phyloP scores from a whole-genome alignment of 148 eudicot genomes.

The Pharnaceum exiguum region DNA sequence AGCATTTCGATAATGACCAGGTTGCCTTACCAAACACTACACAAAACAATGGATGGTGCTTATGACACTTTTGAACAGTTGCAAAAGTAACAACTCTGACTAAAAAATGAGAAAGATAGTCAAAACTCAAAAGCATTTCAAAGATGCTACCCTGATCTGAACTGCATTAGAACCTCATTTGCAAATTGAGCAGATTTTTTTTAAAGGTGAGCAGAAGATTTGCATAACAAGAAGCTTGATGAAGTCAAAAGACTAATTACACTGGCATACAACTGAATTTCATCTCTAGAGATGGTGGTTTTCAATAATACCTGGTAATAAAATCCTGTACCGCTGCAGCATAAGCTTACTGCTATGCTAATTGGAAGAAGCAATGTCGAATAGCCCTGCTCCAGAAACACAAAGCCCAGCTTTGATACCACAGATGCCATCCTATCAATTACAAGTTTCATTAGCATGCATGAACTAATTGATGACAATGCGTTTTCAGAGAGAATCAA shows the following conservation, averaged over 20 bases:
- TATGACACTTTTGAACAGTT: too few species aligned
- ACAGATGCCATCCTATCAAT: constrained; percentile 92
- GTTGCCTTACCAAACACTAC: too few species aligned
- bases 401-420: constrained; percentile 91
- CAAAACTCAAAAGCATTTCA: not conserved
- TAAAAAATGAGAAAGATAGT: too few species aligned
- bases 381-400: constrained; percentile 91
- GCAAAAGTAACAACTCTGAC: too few species aligned
- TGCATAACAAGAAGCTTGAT: not conserved
- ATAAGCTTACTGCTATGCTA: constrained; percentile 66
- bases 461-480: not conserved
- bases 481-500: not conserved
- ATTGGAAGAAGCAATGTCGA: constrained; percentile 66
- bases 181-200: not conserved
- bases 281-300: not conserved
- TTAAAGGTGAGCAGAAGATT: not conserved
- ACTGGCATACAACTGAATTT: not conserved
- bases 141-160: not conserved
- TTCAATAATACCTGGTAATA: constrained; percentile 65
- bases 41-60: too few species aligned
- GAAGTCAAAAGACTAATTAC: not conserved
- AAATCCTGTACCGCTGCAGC: constrained; percentile 89
- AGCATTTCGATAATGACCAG: not conserved
- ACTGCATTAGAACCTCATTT: not conserved
- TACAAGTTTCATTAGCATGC: constrained; percentile 11